Percentiles rank a stretch among this genome's conserved stretches.
phyloP scores from a whole-genome alignment of 2,329 filamentous ascomycete species.

The Aureobasidium mangrovei region DNA sequence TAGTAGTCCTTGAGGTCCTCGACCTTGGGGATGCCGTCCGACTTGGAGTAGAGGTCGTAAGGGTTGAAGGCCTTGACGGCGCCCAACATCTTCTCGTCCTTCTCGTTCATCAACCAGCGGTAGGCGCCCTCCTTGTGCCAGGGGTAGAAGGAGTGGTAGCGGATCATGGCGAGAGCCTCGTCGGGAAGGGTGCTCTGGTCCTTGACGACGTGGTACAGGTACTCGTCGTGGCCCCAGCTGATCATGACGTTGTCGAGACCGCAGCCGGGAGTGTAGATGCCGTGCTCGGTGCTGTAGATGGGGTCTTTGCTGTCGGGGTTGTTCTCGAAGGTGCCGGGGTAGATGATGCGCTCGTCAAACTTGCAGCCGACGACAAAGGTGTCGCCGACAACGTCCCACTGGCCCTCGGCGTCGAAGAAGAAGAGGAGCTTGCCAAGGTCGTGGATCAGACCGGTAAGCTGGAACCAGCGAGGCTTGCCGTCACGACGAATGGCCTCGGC shows the following conservation, averaged over 20 bases:
- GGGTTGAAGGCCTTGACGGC: conserved; percentile 83
- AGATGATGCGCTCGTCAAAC: conserved; percentile 70
- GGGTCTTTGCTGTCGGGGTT: conserved; percentile 68
- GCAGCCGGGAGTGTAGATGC: conserved; percentile 72
- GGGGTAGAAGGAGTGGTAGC: conserved; percentile 88
- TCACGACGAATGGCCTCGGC: conserved; percentile 85
- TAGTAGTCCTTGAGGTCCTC: conserved; percentile 75
- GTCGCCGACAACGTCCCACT: conserved; percentile 90
- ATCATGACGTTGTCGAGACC: conserved; percentile 84
- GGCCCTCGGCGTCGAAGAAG: conserved; percentile 74
- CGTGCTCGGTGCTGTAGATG: conserved; percentile 65
- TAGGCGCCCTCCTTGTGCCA: conserved; percentile 83
- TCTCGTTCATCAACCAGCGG: conserved; percentile 69
- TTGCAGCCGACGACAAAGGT: conserved; percentile 72
- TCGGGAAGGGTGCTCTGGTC: conserved; percentile 69
- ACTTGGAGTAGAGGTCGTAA: conserved; percentile 89
- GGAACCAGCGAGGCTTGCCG: conserved; percentile 75
- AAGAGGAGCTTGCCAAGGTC: conserved; percentile 73
- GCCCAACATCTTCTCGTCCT: conserved; percentile 69
- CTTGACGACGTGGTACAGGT: conserved; percentile 78
- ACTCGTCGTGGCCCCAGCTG: conserved; percentile 84
- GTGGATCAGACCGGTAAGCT: conserved; percentile 67
- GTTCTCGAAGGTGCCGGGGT: conserved; percentile 63
- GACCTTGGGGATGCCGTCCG: conserved; percentile 65
- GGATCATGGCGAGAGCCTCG: conserved; percentile 84